Evolutionary conservation across 78 protist species (phyloP), one percentile per base, ranked within the genome.

Genomic region (Dictyostelium firmibasis): DNA sequence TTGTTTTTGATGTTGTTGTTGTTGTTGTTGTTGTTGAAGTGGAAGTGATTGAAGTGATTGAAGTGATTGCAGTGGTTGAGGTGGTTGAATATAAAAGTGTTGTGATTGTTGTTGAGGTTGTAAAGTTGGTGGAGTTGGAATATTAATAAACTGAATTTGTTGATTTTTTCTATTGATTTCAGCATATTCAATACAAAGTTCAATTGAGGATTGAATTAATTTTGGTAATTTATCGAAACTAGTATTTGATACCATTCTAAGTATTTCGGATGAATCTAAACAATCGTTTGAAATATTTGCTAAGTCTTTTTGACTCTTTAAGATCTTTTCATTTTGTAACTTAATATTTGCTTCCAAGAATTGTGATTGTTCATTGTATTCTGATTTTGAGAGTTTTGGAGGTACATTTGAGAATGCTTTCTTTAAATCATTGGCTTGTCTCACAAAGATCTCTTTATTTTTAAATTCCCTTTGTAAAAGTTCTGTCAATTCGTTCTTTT

Each of bases 151-250:
- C 33, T 84, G 69, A 78, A 47, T 62, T 41, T 88, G 79, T 78
- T 78, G 44, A 35, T 64, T 64, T 13, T 83, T 53, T 76, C 93
- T 76, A 57, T 76, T 87, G 41, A 57, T 29, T 67, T 89, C 94
- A 18, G 94, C 94, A 89, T 89, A 89, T 47, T 89, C 94, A 31
- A 89, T 60, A 69, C 94, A 89, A 41, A 89, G 87, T 50, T 89
- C 94, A 31, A 89, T 43, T 20, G 94, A 79, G n/a, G 94, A 72
- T 47, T 89, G 94, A 81, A 89, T 89, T 23, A 89, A 41, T 44
- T 78, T 72, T n/a, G 94, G 94, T 29, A 89, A 47, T 35, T 89
- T 89, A 33, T 89, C 94, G 53, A 79, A 89, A 60, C 83, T 53
- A 2, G 94, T 89, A 35, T 83, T 89, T 27, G 87, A 81, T 14